Evolutionary conservation across 805 yeast genomes (phyloP).

Genomic region (Ogataea pignaliae): DNA sequence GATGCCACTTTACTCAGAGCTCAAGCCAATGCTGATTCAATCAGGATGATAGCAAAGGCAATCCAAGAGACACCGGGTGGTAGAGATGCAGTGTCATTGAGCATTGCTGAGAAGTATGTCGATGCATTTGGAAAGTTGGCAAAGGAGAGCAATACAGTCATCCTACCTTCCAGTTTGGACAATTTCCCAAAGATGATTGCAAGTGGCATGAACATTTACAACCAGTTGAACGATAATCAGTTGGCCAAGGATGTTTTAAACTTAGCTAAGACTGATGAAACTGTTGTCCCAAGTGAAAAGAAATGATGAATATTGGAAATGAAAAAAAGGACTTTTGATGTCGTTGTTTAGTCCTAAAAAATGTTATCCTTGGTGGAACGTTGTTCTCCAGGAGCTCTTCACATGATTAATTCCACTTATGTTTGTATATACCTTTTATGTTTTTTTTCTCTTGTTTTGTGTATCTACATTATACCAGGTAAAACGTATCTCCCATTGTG

Average conservation of each 20-base stretch:
- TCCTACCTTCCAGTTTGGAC: slow-evolving; percentile 71
- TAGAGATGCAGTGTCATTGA: slow-evolving; percentile 68
- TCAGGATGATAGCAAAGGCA: slow-evolving; percentile 60
- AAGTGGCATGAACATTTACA: slow-evolving; percentile 69
- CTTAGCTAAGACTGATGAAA: slow-evolving; percentile 3
- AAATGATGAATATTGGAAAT: not conserved
- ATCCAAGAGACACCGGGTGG: slow-evolving; percentile 68
- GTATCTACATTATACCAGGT: too few relatives aligned
- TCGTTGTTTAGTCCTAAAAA: too few relatives aligned
- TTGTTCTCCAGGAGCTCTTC: not conserved
- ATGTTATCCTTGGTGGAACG: too few relatives aligned
- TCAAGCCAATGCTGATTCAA: slow-evolving; percentile 70
- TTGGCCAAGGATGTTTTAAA: slow-evolving; percentile 30
- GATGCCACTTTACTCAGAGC: slow-evolving; percentile 63
- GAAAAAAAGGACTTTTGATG: not conserved
- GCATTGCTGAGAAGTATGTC: slow-evolving; percentile 79
- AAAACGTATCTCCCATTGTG: too few relatives aligned
- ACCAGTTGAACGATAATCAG: slow-evolving; percentile 30
- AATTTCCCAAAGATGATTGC: slow-evolving; percentile 74
- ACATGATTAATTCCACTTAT: not conserved
- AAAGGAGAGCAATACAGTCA: slow-evolving; percentile 73
- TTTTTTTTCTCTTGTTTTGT: not conserved
- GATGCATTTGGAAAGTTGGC: slow-evolving; percentile 80
- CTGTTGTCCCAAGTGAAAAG: not conserved
- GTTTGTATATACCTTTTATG: slow-evolving; percentile 4